phyloP scores from a whole-genome alignment of 345 rosid species.

The Trapa incisa region DNA sequence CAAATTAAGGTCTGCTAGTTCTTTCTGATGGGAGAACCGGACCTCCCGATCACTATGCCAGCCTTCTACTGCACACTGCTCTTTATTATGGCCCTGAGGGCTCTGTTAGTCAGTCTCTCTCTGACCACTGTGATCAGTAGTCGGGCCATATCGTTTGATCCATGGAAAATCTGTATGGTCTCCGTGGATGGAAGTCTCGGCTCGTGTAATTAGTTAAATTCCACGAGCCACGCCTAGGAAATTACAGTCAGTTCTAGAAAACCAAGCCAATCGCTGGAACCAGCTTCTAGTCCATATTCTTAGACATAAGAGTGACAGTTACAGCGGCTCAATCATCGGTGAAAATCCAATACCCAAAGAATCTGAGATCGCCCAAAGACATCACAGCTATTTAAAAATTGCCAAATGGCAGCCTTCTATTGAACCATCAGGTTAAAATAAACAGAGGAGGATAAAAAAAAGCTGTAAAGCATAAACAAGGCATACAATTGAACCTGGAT shows the following conservation, averaged over 20 bases:
- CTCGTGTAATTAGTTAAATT: too few relatives aligned
- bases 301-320: too few relatives aligned
- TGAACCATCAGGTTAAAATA: not conserved
- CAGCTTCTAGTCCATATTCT: too few relatives aligned
- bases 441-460: not conserved
- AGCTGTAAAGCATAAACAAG: not conserved
- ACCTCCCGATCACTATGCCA: slow-evolving; percentile 25
- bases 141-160: slow-evolving; percentile 33
- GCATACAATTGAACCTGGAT: not conserved
- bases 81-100: slow-evolving; percentile 43
- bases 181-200: not conserved
- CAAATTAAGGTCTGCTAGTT: slow-evolving; percentile 51
- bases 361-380: too few relatives aligned
- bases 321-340: too few relatives aligned
- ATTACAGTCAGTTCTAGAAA: too few relatives aligned
- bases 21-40: slow-evolving; percentile 57
- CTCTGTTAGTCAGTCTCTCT: slow-evolving; percentile 31
- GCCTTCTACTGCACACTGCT: slow-evolving; percentile 54
- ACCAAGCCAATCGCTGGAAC: too few relatives aligned
- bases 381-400: too few relatives aligned
- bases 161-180: slow-evolving; percentile 25
- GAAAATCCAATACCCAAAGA: too few relatives aligned
- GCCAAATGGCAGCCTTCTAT: not conserved
- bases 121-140: slow-evolving; percentile 21
- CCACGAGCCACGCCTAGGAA: not conserved